Evolutionary conservation across 2,329 filamentous ascomycete genomes (phyloP), one percentile per base, ranked within the genome.

Genomic region (Thelonectria olida): DNA sequence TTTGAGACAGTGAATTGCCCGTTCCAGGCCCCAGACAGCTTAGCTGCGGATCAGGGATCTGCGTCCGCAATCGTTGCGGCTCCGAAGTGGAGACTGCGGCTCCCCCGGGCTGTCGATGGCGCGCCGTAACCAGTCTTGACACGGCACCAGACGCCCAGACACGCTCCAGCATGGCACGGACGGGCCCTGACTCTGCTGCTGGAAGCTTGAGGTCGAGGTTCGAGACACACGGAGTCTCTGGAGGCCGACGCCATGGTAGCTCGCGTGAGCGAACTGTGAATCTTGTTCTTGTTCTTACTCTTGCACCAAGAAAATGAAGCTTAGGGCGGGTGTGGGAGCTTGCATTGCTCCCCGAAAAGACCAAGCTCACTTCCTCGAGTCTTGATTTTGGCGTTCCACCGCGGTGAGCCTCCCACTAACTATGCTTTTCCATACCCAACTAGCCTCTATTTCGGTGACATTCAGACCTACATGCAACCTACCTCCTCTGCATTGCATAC

Each of bases 1-100:
- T 31, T 53, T 53, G 60, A 61, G 55, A 61, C 60, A 58, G 49
- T 45, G 53, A 61, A 51, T 62, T 61, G 50, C 50, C 39, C 55
- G 64, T 66, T 64, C 55, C 52, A 70, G 63, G 42, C 51, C 60
- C 56, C 31, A 61, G 63, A 62, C 57, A 58, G 52, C 55, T 51
- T 63, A 71, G 69, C 61, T 66, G 69, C 69, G 69, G 69, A 71
- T 71, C 69, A 71, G 61, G 60, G 69, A 71, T 72, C 64, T 67
- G 58, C 66, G 50, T 62, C 69, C 66, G 62, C 65, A 64, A 58
- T 57, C 61, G 67, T 66, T 72, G 69, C 69, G 69, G 69, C 61
- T 72, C 69, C 69, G 69, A 72, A 47, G 69, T 72, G 69, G 69
- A 25, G 66, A 50, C 65, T 72, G 69, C 69, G 69, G 69, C 65